Evolutionary conservation across 2,329 filamentous ascomycete species (phyloP).

Genomic region (Cucurbitaria berberidis): DNA sequence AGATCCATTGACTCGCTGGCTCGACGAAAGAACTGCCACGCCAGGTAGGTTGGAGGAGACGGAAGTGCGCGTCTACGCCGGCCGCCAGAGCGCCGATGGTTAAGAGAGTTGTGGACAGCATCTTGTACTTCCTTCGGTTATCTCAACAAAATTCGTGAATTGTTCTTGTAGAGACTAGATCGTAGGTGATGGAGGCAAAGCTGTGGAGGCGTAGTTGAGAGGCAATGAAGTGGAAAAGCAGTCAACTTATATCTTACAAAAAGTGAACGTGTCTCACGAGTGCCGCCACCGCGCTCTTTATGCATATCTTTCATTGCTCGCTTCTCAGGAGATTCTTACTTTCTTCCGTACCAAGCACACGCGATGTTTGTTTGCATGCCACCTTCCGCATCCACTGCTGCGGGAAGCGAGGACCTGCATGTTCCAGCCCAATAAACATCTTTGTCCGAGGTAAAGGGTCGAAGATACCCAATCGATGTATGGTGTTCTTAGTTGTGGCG

Average conservation of each 20-base stretch:
- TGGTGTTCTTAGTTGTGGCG: slow-evolving; percentile 28
- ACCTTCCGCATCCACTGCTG: slow-evolving; percentile 2
- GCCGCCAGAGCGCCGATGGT: slow-evolving; percentile 32
- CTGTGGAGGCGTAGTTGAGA: too few relatives aligned
- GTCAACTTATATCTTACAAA: too few relatives aligned
- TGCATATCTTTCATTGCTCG: not conserved
- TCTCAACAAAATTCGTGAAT: not conserved
- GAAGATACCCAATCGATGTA: not conserved
- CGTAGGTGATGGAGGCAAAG: too few relatives aligned
- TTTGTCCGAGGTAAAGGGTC: not conserved
- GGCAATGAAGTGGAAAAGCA: too few relatives aligned
- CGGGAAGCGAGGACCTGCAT: slow-evolving; percentile 3
- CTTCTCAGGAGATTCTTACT: not conserved
- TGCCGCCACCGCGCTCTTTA: slow-evolving; percentile 9
- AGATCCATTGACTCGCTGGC: slow-evolving; percentile 48
- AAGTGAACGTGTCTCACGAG: slow-evolving; percentile 1
- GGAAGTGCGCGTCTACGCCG: slow-evolving; percentile 52
- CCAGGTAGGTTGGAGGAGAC: slow-evolving; percentile 51
- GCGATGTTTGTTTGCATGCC: slow-evolving; percentile 3
- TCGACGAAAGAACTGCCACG: slow-evolving; percentile 50
- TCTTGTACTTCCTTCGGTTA: slow-evolving; percentile 3
- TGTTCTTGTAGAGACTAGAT: not conserved
- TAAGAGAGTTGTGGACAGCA: slow-evolving; percentile 29
- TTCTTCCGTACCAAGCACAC: slow-evolving; percentile 7
- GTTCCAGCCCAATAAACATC: not conserved